phyloP scores from a whole-genome alignment of 2,329 filamentous ascomycete genomes.

The Orbilia ellipsospora region DNA sequence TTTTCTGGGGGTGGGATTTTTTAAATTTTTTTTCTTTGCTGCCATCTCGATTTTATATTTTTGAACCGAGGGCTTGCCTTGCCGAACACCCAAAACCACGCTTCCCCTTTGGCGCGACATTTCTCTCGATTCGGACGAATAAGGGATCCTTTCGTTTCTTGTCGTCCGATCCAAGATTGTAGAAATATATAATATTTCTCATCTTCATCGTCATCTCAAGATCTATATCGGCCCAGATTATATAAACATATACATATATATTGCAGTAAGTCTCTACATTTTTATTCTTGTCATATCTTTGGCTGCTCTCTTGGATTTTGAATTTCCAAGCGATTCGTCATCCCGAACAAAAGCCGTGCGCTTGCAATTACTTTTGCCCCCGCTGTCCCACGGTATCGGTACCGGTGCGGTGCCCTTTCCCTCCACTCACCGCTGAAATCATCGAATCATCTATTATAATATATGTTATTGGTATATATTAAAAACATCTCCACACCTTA shows the following conservation, averaged over 20 bases:
- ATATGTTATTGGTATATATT: slow-evolving; percentile 1
- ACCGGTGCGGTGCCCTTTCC: slow-evolving; percentile 13
- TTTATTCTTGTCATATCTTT: background rate
- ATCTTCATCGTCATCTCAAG: background rate
- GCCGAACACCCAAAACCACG: background rate
- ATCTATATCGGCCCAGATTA: too few relatives aligned
- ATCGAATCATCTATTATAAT: background rate
- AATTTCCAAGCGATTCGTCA: slow-evolving; percentile 25
- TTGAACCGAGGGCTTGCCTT: slow-evolving; percentile 15
- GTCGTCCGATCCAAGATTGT: background rate
- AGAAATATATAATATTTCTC: background rate
- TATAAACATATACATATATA: too few relatives aligned
- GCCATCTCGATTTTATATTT: slow-evolving; percentile 7
- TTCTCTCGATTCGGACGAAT: slow-evolving; percentile 9
- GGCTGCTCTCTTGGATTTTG: background rate
- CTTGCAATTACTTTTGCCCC: slow-evolving; percentile 5
- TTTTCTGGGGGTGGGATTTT: background rate
- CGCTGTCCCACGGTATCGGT: slow-evolving; percentile 47
- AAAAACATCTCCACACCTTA: slow-evolving; percentile 8
- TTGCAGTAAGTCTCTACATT: too few relatives aligned
- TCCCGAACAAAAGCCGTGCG: slow-evolving; percentile 33
- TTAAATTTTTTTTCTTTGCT: background rate
- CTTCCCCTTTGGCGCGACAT: background rate
- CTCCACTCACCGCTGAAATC: background rate
- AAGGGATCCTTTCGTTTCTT: background rate